These are phyloP conservation scores for Acacia concinna DNA, from an alignment of 331 rosid genomes.

Conservation along the genomic window DNA sequence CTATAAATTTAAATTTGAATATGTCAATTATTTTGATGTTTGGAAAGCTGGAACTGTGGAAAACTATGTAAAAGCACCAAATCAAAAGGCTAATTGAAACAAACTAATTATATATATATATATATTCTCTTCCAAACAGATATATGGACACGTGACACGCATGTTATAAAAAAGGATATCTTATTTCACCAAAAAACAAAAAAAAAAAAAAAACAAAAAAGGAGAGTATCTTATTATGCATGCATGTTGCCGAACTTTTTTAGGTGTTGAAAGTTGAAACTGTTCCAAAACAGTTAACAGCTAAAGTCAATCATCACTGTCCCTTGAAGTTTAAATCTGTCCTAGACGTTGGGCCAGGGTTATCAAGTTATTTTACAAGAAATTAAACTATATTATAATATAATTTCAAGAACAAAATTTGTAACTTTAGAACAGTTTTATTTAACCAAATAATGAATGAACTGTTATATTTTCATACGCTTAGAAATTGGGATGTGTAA, in stretches of 20 bases:
- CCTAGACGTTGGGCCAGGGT: neutral
- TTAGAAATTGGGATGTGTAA: neutral
- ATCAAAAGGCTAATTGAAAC: neutral
- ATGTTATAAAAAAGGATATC: neutral
- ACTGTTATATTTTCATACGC: neutral
- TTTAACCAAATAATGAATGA: neutral
- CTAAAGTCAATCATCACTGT: neutral
- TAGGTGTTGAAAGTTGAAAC: neutral
- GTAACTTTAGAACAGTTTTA: neutral
- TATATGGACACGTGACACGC: neutral
- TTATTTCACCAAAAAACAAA: neutral
- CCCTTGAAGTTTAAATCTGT: neutral
- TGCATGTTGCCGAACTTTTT: neutral
- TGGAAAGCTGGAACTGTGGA: neutral
- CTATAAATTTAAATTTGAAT: neutral
- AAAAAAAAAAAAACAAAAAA: neutral
- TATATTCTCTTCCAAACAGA: neutral
- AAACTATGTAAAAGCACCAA: neutral
- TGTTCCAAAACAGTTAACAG: neutral
- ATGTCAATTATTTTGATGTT: neutral
- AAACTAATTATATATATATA: neutral
- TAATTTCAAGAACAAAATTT: neutral
- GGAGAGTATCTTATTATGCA: neutral
- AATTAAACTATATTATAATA: neutral
- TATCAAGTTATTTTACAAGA: neutral